Evolutionary conservation across 768 basidiomycete genomes (phyloP).

Genomic region (Sporobolomyces pararoseus): DNA sequence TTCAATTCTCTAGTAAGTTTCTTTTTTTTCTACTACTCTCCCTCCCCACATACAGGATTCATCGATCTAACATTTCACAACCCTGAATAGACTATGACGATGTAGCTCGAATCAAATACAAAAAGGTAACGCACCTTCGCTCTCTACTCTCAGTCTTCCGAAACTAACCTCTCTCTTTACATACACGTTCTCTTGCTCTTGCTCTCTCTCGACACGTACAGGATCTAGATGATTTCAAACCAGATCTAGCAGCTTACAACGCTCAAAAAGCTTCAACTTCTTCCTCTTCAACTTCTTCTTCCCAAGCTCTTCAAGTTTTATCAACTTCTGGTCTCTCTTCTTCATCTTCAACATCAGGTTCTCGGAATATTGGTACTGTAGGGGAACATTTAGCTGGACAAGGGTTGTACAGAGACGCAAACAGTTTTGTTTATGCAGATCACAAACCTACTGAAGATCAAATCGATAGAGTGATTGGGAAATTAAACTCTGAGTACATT

Average conservation of each 20-base stretch:
- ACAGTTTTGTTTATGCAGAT: constrained; percentile 87
- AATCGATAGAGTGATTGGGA: constrained; percentile 82
- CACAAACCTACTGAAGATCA: constrained; percentile 93
- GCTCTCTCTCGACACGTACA: constrained; percentile 45
- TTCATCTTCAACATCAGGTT: constrained; percentile 8
- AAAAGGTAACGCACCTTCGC: too few species aligned
- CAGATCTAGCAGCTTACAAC: constrained; percentile 80
- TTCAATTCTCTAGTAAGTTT: constrained; percentile 80
- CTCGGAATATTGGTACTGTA: background rate
- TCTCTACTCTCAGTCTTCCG: too few species aligned
- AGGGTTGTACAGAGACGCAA: constrained; percentile 85
- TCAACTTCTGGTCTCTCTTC: constrained; percentile 26
- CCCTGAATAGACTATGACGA: constrained; percentile 71
- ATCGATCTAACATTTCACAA: too few species aligned
- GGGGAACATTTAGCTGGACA: constrained; percentile 56
- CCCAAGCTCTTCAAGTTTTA: constrained; percentile 47
- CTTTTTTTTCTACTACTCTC: too few species aligned
- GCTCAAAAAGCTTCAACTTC: constrained; percentile 80
- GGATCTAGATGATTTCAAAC: constrained; percentile 80
- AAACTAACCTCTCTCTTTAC: too few species aligned
- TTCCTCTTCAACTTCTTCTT: constrained; percentile 58
- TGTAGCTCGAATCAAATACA: constrained; percentile 80
- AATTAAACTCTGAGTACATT: constrained; percentile 91
- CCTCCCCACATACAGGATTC: too few species aligned
- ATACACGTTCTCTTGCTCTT: background rate